phyloP scores from a whole-genome alignment of 805 yeast genomes.

The Sugiyamaella boreocaroliniensis region DNA sequence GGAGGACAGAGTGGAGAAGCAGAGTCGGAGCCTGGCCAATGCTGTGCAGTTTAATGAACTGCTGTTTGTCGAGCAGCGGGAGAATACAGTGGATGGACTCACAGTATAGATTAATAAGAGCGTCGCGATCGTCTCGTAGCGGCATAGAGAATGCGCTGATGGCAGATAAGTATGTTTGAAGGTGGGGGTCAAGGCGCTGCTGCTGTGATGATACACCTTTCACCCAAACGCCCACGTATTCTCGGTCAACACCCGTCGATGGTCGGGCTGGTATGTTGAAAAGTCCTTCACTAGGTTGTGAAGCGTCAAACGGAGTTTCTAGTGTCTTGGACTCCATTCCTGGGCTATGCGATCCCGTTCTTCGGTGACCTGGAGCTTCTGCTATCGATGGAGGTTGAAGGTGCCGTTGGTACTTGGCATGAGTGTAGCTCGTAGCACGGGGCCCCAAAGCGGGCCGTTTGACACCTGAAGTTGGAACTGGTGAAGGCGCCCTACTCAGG shows the following conservation, averaged over 20 bases:
- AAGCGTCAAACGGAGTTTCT: neutral
- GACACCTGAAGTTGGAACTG: slow-evolving; percentile 1
- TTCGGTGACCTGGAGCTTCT: slow-evolving; percentile 1
- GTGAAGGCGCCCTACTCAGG: neutral
- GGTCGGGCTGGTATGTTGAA: neutral
- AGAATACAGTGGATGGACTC: slow-evolving; percentile 36
- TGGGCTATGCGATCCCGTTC: slow-evolving; percentile 18
- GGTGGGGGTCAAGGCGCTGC: slow-evolving; percentile 26
- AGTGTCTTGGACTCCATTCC: slow-evolving; percentile 4
- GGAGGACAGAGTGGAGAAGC: slow-evolving; percentile 38
- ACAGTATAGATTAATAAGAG: slow-evolving; percentile 36
- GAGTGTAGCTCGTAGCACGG: slow-evolving; percentile 11
- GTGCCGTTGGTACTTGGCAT: neutral
- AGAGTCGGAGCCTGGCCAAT: slow-evolving; percentile 36
- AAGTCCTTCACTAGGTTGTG: neutral
- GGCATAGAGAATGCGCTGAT: slow-evolving; percentile 37
- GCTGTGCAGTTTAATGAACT: slow-evolving; percentile 34
- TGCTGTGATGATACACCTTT: slow-evolving; percentile 26
- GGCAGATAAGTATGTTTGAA: slow-evolving; percentile 30
- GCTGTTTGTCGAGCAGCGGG: slow-evolving; percentile 38
- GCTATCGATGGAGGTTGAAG: neutral
- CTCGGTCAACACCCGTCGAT: slow-evolving; percentile 12
- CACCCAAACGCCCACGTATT: slow-evolving; percentile 32
- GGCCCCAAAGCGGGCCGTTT: slow-evolving; percentile 13
- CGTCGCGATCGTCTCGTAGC: slow-evolving; percentile 28